Percentiles rank a stretch among this genome's conserved stretches.
Evolutionary conservation across 148 eudicot genomes (phyloP).

Genomic region (Gaultheria prostrata): DNA sequence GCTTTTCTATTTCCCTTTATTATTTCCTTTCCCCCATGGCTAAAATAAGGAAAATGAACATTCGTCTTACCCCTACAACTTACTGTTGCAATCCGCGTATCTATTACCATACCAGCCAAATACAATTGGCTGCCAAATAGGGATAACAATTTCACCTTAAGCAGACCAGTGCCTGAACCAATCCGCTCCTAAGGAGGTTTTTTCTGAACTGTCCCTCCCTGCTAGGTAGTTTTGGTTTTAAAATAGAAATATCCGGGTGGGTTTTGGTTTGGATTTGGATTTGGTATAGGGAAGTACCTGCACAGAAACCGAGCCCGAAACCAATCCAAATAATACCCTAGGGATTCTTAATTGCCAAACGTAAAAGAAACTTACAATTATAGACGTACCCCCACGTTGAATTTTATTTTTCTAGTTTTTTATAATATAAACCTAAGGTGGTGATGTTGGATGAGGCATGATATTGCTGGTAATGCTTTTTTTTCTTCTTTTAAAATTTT

Average conservation of each 20-base stretch:
- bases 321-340: background rate
- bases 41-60: background rate
- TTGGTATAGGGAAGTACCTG: background rate
- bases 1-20: background rate
- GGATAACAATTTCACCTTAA: background rate
- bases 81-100: background rate
- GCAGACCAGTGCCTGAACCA: background rate
- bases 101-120: background rate
- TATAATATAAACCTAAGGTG: background rate
- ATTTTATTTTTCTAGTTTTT: background rate
- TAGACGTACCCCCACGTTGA: background rate
- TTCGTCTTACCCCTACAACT: background rate
- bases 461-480: background rate
- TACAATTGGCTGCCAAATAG: slow-evolving; percentile 1
- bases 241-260: background rate
- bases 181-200: background rate
- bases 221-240: background rate
- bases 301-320: background rate
- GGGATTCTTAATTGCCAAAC: no score
- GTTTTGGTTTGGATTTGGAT: background rate
- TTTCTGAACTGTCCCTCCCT: background rate
- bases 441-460: background rate
- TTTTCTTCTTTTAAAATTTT: no score
- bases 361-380: no score
- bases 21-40: background rate